Evolutionary conservation across 805 yeast genomes (phyloP).

Genomic region (Komagataella pastoris): DNA sequence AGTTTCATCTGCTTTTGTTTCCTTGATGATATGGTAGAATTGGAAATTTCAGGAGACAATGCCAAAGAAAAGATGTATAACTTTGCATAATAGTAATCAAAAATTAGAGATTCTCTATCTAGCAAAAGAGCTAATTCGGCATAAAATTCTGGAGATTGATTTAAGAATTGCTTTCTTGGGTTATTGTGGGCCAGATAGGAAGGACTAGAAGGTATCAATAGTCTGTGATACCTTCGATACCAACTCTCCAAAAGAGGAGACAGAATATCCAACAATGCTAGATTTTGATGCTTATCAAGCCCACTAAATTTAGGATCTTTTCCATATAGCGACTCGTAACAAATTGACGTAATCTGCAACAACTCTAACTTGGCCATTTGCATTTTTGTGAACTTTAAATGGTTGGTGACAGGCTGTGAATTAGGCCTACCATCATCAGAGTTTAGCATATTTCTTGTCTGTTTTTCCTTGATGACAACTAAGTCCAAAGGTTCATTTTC

Average conservation of each 20-base stretch:
- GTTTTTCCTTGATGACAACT: not conserved
- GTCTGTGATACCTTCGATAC: constrained; percentile 48
- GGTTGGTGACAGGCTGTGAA: not conserved
- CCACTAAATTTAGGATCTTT: constrained; percentile 40
- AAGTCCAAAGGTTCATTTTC: not conserved
- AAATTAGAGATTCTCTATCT: constrained; percentile 58
- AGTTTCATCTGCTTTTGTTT: constrained; percentile 28
- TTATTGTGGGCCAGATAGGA: constrained; percentile 19
- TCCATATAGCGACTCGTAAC: constrained; percentile 74
- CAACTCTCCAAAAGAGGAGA: constrained; percentile 71
- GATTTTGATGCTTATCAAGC: constrained; percentile 46
- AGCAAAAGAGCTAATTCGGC: constrained; percentile 28
- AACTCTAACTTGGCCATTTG: constrained; percentile 76
- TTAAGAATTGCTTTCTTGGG: constrained; percentile 12
- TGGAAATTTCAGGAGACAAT: constrained; percentile 28
- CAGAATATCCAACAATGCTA: constrained; percentile 58
- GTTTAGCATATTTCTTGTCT: not conserved
- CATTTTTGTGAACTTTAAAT: constrained; percentile 37
- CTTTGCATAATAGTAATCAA: constrained; percentile 78
- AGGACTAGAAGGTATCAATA: constrained; percentile 35
- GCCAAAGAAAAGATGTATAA: constrained; percentile 79
- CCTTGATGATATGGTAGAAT: constrained; percentile 5
- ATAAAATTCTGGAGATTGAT: constrained; percentile 19
- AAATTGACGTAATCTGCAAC: constrained; percentile 64
- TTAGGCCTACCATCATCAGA: not conserved